Conservation (phyloP, 768 basidiomycete species). For the Clavulina sp. region DNA sequence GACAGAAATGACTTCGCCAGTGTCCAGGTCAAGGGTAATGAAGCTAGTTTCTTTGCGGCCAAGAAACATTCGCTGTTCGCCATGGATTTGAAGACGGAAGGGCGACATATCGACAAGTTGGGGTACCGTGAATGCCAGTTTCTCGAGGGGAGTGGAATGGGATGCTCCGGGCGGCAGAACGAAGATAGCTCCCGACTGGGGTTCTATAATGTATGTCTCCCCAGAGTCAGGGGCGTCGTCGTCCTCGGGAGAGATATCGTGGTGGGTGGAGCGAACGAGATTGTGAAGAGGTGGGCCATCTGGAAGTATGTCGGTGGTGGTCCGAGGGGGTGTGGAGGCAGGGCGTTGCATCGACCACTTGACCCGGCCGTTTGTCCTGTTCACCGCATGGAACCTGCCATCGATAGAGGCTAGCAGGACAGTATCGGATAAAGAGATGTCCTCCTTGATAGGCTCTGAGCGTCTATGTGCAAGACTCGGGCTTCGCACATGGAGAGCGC, state of each 20-base stretch:
- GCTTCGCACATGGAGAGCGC: too few relatives aligned
- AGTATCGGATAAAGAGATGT: constrained; percentile 56
- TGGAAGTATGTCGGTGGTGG: constrained; percentile 19
- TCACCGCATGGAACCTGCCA: constrained; percentile 86
- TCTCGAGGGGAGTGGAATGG: constrained; percentile 43
- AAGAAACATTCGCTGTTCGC: constrained; percentile 61
- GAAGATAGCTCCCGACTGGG: constrained; percentile 86
- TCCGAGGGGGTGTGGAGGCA: constrained; percentile 13
- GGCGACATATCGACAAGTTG: constrained; percentile 82
- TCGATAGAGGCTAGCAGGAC: constrained; percentile 87
- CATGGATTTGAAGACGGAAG: constrained; percentile 58
- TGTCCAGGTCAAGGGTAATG: constrained; percentile 38
- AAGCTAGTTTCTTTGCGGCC: constrained; percentile 78
- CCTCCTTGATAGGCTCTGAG: too few relatives aligned
- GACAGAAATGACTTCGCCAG: constrained; percentile 60
- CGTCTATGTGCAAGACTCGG: too few relatives aligned
- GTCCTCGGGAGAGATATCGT: constrained; percentile 25
- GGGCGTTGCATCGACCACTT: constrained; percentile 72
- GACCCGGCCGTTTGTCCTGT: constrained; percentile 61
- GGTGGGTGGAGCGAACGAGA: constrained; percentile 55
- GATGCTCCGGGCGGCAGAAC: constrained; percentile 47
- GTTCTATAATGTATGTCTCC: constrained; percentile 87
- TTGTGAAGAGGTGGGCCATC: constrained; percentile 43
- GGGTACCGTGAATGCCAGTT: constrained; percentile 79
- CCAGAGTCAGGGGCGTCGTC: constrained; percentile 35